Evolutionary conservation across 1,284 basidiomycete genomes (phyloP), one percentile per base, ranked within the genome.

Genomic region (Rhodotorula mucilaginosa): DNA sequence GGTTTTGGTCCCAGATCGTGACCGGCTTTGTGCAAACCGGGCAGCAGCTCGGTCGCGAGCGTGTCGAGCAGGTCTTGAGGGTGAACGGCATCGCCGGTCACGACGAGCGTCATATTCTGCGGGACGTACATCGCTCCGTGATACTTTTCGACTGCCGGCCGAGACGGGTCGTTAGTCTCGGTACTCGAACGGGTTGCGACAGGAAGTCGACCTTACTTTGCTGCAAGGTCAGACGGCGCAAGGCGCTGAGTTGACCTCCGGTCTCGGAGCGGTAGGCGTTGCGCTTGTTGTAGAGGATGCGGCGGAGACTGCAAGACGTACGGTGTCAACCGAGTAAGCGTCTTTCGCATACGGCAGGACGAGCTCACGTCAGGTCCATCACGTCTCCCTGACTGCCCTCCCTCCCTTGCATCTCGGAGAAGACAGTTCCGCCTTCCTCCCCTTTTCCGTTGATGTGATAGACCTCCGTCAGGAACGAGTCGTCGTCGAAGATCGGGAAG

Each of bases 221-320:
- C 75, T 97, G 89, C 31, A 94, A 89, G 4, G 88, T 90, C 66
- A 99, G 84, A 18, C 90, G 87, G 52, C 97, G 86, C 58, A 99
- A 83, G 3, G 92, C 92, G 74, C 91, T 88, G 91, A 98, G 94
- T 54, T 98, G 83, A 58, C 97, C 97, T 34, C 97, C 97, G 0
- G 96, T 98, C 84, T 99, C 97, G 79, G 91, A 95, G 29, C 95
- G 87, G 80, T 98, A 99, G 19, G 89, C 97, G 75, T 91, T 98
- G 7, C 86, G 87, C 63, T 85, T 82, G 29, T 91, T 90, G 78
- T 97, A 94, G 51, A 96, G 80, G 46, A 90, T 82, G 44, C 89
- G 88, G 79, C 93, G 91, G 73, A 88, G 84, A 62, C 92, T 94
- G 78, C 62, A 52, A 64, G 52, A 54, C 19, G 39, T 26, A 60